Conservation (phyloP, 805 yeast genomes). For the Suhomyces canberraensis region DNA sequence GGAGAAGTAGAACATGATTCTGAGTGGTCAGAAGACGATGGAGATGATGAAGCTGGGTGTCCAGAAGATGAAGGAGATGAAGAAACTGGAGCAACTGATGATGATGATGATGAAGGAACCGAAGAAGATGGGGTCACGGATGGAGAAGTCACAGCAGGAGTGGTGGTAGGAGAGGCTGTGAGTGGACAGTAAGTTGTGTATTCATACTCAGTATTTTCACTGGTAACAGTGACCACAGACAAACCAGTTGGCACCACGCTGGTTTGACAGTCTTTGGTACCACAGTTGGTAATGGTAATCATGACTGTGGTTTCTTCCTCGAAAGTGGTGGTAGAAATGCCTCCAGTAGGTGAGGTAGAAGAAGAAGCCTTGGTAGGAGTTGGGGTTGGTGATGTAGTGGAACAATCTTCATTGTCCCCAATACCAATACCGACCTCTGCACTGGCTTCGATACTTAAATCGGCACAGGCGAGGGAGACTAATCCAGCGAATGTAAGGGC, state of each 20-base stretch:
- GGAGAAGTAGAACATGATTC: too few species aligned
- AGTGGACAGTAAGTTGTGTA: conserved; percentile 19
- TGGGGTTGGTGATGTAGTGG: neutral
- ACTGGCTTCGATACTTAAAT: conserved; percentile 1
- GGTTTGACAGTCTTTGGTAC: conserved; percentile 2
- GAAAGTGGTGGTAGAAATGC: neutral
- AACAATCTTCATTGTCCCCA: neutral
- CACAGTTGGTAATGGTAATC: conserved; percentile 8
- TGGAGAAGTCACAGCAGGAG: neutral
- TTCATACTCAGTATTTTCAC: conserved; percentile 5
- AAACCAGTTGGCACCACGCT: conserved; percentile 5
- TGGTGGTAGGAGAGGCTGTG: conserved; percentile 1
- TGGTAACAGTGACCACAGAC: conserved; percentile 10
- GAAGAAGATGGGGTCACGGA: conserved; percentile 2
- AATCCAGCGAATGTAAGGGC: conserved; percentile 4
- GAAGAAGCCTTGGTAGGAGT: neutral
- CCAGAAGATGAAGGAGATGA: neutral
- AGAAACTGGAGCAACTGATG: neutral
- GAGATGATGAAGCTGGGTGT: neutral
- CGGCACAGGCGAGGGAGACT: conserved; percentile 4
- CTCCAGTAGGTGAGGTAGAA: neutral
- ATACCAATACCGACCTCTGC: neutral
- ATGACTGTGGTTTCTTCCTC: conserved; percentile 2
- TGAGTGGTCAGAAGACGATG: too few species aligned
- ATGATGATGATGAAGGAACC: neutral